Percentiles rank a stretch among this genome's conserved stretches.
Conservation (phyloP, 257 asterid genomes). For the Dorcoceras hygrometricum region DNA sequence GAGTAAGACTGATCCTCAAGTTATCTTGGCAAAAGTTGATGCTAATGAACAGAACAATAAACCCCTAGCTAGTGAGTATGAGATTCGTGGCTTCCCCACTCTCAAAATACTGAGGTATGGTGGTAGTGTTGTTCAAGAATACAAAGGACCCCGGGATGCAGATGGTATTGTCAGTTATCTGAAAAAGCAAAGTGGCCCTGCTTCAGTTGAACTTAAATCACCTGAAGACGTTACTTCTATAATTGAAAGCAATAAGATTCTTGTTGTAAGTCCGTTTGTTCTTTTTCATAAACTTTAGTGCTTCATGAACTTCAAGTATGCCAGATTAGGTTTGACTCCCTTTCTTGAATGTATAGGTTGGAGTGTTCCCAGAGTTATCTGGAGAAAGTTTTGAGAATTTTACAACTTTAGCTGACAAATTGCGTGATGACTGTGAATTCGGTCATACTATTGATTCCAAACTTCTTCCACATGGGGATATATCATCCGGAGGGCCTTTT, state of each 20-base stretch:
- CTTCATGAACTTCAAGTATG: background rate
- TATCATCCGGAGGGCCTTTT: slow-evolving; percentile 66
- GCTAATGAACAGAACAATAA: slow-evolving; percentile 64
- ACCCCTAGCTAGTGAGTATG: slow-evolving; percentile 52
- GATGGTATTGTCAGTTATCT: slow-evolving; percentile 73
- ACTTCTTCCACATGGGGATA: slow-evolving; percentile 82
- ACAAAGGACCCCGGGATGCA: slow-evolving; percentile 89
- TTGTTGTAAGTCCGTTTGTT: slow-evolving; percentile 48
- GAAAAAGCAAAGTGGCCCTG: slow-evolving; percentile 86
- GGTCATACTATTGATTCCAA: slow-evolving; percentile 70
- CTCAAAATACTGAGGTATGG: slow-evolving; percentile 78
- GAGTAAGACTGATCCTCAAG: slow-evolving; percentile 67
- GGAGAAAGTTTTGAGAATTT: slow-evolving; percentile 87
- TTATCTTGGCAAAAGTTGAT: slow-evolving; percentile 73
- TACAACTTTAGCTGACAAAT: slow-evolving; percentile 72
- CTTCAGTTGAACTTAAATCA: slow-evolving; percentile 64
- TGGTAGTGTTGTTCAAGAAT: slow-evolving; percentile 74
- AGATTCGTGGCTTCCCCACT: slow-evolving; percentile 67
- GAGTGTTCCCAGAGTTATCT: slow-evolving; percentile 80
- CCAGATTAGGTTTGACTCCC: background rate
- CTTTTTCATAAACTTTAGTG: background rate
- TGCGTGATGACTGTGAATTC: slow-evolving; percentile 82
- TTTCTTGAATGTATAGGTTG: slow-evolving; percentile 50
- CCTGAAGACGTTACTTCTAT: slow-evolving; percentile 52
- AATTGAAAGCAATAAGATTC: slow-evolving; percentile 55